Base-by-base conservation (phyloP, 495 filamentous ascomycete genomes). In the Copromyces sp. region DNA sequence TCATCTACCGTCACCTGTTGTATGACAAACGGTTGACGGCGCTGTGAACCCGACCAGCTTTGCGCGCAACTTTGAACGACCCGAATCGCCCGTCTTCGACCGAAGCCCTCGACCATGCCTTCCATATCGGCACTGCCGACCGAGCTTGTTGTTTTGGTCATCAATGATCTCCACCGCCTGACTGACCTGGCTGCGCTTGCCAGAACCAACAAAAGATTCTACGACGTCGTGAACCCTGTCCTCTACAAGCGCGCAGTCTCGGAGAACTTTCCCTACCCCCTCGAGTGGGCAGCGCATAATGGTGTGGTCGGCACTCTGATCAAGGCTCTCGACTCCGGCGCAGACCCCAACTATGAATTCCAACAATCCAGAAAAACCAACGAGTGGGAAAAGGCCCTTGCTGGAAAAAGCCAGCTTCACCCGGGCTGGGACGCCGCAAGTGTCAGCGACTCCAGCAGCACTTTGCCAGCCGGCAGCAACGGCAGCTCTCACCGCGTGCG, bases 121-220 rank as follows among this genome's bases (percentile, higher is more conserved):
- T 73, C 70, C 39, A 68, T 76, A 32, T 47, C 59, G 16, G 72
- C 70, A 0, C 74, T 81, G 6, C 79, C 79, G 1, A 70, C 73
- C 32, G 79, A 81, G 73, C 74, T 81, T 29, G 41, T 81, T 17
- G 73, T 75, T 7, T 75, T 79, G 39, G 72, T 81, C 39, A 70
- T 78, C 70, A 70, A 77, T 6, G 71, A 75, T 53, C 76, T 81
- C 68, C 75, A 79, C 47, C 39, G 68, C 9, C 70, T 77, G 40
- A 32, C 68, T 17, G 78, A 78, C 69, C 68, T 81, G 8, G 74
- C 78, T 4, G 61, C 80, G 4, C 71, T 81, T 32, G 80, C 78
- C 7, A 71, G 59, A 39, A 71, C 71, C 70, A 69, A 42, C 73
- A 76, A 59, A 37, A 70, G 42, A 29, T 44, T 77, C 5, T 74